A percentile compares a stretch with the other conserved stretches of the same genome.
Conservation (phyloP, 805 yeast genomes). For the Lachancea fermentati region DNA sequence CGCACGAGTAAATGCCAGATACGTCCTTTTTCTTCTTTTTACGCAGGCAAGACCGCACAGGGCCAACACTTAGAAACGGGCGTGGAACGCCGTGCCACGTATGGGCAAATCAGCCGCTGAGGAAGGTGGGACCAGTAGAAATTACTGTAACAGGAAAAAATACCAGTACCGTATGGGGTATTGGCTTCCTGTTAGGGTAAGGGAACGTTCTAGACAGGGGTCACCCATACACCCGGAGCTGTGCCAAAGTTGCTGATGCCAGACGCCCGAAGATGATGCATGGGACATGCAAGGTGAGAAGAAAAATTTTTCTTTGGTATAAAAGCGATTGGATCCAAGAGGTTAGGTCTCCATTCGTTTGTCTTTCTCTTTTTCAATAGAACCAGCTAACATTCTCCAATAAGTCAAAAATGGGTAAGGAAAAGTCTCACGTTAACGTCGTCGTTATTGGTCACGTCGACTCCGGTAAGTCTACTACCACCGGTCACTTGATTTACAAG, state of each 20-base stretch:
- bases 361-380: not conserved
- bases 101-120: not conserved
- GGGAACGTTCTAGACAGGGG: not conserved
- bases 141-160: not conserved
- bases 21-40: not conserved
- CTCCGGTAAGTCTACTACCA: constrained; percentile 97
- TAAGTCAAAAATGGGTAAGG: constrained; percentile 67
- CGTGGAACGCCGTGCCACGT: not conserved
- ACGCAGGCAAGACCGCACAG: not conserved
- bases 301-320: constrained; percentile 3
- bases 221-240: not conserved
- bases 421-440: constrained; percentile 97
- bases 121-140: not conserved
- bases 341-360: not conserved
- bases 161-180: not conserved
- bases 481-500: constrained; percentile 99
- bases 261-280: not conserved
- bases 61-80: not conserved
- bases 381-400: constrained; percentile 9
- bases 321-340: constrained; percentile 5
- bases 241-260: not conserved
- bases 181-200: not conserved
- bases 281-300: not conserved
- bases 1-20: not conserved
- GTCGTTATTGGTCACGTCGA: constrained; percentile 99